Evolutionary conservation across 805 yeast genomes (phyloP), one percentile per base, ranked within the genome.

Genomic region (Wickerhamomyces bovis): DNA sequence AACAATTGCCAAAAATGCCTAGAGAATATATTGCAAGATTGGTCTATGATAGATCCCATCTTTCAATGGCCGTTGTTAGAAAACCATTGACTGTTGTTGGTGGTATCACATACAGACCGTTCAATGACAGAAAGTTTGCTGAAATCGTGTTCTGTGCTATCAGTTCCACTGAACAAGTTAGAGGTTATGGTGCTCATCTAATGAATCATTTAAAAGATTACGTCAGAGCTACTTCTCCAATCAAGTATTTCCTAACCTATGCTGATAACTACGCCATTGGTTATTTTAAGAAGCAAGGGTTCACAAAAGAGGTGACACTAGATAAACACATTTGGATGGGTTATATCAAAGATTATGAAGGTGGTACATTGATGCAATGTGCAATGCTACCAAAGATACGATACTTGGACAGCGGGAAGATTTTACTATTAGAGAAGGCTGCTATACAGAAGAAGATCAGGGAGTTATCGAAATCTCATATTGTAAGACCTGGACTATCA

Each of bases 201-300:
- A 94, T 94, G 99, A 94, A 94, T 65, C 99, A 94, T 69, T 71
- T 94, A 56, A 94, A 94, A 62, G 99, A 94, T 66, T 94, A 92
- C 65, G 97, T 94, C 38, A 75, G 89, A 55, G 83, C 89, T 19
- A 89, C 97, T 0, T 80, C 95, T 9, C 86, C 84, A 23, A 83
- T 92, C 47, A 82, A 81, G 67, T 83, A 92, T 64, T 92, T 92
- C 61, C 66, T 92, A 52, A 92, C 98, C 1, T 92, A 94, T 69
- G 99, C 99, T 4, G 99, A 94, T 72, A 94, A 94, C 67, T 94
- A 94, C 65, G 99, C 99, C 47, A 92, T 94, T 66, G 99, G 99
- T 2, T 94, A 92, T 66, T 94, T 94, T 75, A 92, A 92, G 60
- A 94, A 94, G 61, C 99, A 94, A 67, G 99, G 99, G 1, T 94